Base-by-base conservation (phyloP, 2,329 filamentous ascomycete species). In the Sordariomycetes sp. region DNA sequence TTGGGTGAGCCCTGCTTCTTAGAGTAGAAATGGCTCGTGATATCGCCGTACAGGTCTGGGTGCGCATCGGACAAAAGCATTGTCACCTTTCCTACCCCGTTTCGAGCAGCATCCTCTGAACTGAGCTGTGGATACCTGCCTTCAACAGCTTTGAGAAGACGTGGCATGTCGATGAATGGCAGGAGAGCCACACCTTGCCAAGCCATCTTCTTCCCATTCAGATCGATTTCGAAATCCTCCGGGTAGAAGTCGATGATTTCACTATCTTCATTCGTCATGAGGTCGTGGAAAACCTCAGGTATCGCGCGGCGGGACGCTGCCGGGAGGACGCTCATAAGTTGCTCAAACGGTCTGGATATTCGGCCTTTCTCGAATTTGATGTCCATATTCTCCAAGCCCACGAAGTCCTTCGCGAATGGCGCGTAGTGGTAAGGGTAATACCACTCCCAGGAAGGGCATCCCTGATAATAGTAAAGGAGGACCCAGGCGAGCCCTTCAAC, bases 391-490 rank as follows among this genome's bases (percentile, higher is more conserved):
- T 78, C 81, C 52, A 99, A 77, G 58, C 91, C 85, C 59, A 87
- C 85, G 69, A 99, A 99, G 69, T 99, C 94, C 56, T 90, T 88
- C 2, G 94, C 94, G 68, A 99, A 99, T 3, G 95, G 94, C 1
- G 94, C 95, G 68, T 99, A 99, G 68, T 99, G 94, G 66, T 97
- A 95, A 0, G 94, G 94, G 67, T 96, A 99, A 69, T 94, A 99
- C 94, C 94, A 99, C 56, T 92, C 95, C 94, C 95, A 99, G 0
- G 90, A 96, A 24, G 94, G 90, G 65, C 94, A 99, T 28, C 94
- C 94, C 70, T 99, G 94, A 70, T 96, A 96, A 69, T 99, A 99
- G 72, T 99, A 99, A 39, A 91, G 77, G 55, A 99, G 75, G 45
- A 99, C 94, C 94, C 95, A 99, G 24, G 87, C 87, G 10, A 99